phyloP scores from a whole-genome alignment of 192 early-diverging fungal species.

The Coemansia sp. region DNA sequence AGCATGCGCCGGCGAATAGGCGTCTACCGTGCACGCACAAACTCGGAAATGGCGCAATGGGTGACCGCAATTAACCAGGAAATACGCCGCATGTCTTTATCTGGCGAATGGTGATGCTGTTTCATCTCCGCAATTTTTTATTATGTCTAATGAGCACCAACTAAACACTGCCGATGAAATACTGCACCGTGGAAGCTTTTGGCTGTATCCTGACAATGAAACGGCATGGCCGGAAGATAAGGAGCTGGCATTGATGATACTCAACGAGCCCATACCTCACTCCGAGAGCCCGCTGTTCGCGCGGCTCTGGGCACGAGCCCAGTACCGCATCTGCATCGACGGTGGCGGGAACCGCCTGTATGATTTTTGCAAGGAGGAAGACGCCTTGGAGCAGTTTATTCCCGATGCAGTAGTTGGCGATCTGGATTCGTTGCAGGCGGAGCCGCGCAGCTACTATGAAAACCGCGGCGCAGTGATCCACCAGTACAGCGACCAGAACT shows the following conservation, averaged over 20 bases:
- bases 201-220: slow-evolving; percentile 26
- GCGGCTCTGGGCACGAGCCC: slow-evolving; percentile 43
- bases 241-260: slow-evolving; percentile 61
- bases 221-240: slow-evolving; percentile 14
- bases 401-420: slow-evolving; percentile 85
- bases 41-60: slow-evolving; percentile 55
- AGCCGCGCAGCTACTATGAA: slow-evolving; percentile 66
- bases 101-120: slow-evolving; percentile 28
- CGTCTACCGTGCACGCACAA: slow-evolving; percentile 49
- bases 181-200: slow-evolving; percentile 24
- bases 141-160: background rate
- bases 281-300: slow-evolving; percentile 26
- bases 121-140: background rate
- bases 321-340: slow-evolving; percentile 72
- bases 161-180: background rate
- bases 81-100: slow-evolving; percentile 46
- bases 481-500: slow-evolving; percentile 57
- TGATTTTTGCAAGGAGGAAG: slow-evolving; percentile 55
- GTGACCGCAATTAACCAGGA: slow-evolving; percentile 54
- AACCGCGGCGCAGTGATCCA: slow-evolving; percentile 16
- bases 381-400: slow-evolving; percentile 11
- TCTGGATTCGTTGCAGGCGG: slow-evolving; percentile 71
- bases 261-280: slow-evolving; percentile 68
- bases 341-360: slow-evolving; percentile 89
- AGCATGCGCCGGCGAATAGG: slow-evolving; percentile 35